These are phyloP conservation scores for Pichia sp. DNA, from an alignment of 1,139 yeast genomes.

Conservation along the genomic window DNA sequence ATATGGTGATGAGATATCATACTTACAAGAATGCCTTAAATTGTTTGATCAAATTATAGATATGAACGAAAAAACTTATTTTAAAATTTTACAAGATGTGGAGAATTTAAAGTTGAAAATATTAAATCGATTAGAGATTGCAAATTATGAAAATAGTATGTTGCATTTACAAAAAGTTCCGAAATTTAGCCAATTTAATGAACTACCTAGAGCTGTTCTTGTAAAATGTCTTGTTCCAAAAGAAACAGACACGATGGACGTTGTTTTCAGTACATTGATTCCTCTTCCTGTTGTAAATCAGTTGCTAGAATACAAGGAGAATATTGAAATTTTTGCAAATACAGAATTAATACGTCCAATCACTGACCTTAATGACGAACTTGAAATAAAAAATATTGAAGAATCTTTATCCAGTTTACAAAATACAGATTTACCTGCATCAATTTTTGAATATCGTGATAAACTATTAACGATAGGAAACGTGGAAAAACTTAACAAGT, in stretches of 20 bases:
- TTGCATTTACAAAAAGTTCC: conserved; percentile 70
- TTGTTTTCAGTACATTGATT: conserved; percentile 49
- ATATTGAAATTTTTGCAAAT: too few species aligned
- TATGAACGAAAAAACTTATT: not conserved
- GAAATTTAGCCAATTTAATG: conserved; percentile 35
- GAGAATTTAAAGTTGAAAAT: conserved; percentile 31
- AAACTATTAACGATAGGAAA: conserved; percentile 58
- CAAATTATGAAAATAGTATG: conserved; percentile 77
- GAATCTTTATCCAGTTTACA: not conserved
- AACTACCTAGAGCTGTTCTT: conserved; percentile 47
- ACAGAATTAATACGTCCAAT: not conserved
- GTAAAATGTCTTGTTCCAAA: conserved; percentile 45
- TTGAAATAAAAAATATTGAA: conserved; percentile 39
- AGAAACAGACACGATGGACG: conserved; percentile 23
- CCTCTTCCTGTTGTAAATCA: conserved; percentile 65
- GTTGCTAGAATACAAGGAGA: too few species aligned
- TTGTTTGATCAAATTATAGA: conserved; percentile 27
- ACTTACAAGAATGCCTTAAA: conserved; percentile 40
- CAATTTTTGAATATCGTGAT: conserved; percentile 49
- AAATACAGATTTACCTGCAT: conserved; percentile 50
- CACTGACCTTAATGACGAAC: conserved; percentile 33
- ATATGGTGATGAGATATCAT: conserved; percentile 68
- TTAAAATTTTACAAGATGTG: conserved; percentile 18
- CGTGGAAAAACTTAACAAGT: conserved; percentile 34
- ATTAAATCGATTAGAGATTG: conserved; percentile 40